Evolutionary conservation across 805 yeast genomes (phyloP), one percentile per base, ranked within the genome.

Genomic region (Metschnikowia henanensis): DNA sequence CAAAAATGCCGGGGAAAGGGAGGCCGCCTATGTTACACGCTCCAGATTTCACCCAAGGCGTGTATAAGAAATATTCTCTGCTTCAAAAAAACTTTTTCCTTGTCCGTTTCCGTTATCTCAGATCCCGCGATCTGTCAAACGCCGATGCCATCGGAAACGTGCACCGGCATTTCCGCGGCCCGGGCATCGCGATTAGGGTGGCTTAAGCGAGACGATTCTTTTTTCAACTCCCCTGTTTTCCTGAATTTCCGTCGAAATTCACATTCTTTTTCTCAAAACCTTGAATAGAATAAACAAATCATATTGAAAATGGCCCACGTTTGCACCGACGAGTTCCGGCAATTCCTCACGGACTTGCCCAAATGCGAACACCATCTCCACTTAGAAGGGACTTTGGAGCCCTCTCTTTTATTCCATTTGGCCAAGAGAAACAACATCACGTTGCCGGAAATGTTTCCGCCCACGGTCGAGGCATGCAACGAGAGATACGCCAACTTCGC

Each of bases 331-430:
- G 53, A 66, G 41, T 72, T 76, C 72, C 66, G 65, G 42, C 46
- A 35, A 33, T 86, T 85, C 62, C 72, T 86, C 37, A 68, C 64
- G 31, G 92, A 83, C 53, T 70, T 87, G 39, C 95, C 95, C 46
- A 87, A 87, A 64, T 87, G 94, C 69, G 95, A 87, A 62, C 92
- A 87, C 61, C 95, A 87, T 60, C 78, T 87, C 48, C 95, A 87
- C 64, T 62, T 87, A 35, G 95, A 87, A 68, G 95, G 95, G 26
- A 85, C 95, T 31, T 63, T 87, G 43, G 86, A 83, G 49, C 94
- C 95, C n/a, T 78, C 79, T 37, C 72, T 86, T 29, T 68, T 87
- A 46, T 84, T 85, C 64, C 77, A 79, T 40, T 68, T 87, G 43
- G 90, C 92, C 0, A 66, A 75, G 56, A 77, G 87, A 66, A 85